These are phyloP conservation scores for Cryptococcus sp. DNA, from an alignment of 1,284 basidiomycete genomes.

Conservation along the genomic window DNA sequence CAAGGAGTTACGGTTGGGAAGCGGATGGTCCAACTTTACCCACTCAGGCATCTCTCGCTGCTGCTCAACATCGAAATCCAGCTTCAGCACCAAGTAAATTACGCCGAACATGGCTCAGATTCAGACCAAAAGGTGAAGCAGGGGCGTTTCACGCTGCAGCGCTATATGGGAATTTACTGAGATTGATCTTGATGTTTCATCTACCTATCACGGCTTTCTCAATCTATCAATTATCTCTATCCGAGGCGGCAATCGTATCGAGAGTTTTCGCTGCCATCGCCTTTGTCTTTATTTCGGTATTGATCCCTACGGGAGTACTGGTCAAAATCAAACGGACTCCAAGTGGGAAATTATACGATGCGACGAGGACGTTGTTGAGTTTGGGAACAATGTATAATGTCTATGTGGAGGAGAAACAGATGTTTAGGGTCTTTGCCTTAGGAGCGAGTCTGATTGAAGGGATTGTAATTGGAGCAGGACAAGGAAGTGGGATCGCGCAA, in stretches of 20 bases:
- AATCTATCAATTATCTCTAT: constrained; percentile 72
- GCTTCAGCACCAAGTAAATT: constrained; percentile 11
- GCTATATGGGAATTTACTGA: constrained; percentile 73
- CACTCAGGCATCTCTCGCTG: constrained; percentile 14
- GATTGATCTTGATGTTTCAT: constrained; percentile 85
- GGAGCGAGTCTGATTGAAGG: constrained; percentile 73
- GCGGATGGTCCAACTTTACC: constrained; percentile 12
- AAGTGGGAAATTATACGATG: constrained; percentile 88
- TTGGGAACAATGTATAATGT: constrained; percentile 94
- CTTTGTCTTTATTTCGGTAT: constrained; percentile 71
- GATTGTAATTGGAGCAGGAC: constrained; percentile 79
- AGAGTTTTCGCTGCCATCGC: constrained; percentile 44
- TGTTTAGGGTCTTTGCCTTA: constrained; percentile 78
- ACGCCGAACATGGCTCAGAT: constrained; percentile 41
- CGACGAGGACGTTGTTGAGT: constrained; percentile 82
- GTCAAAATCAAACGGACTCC: constrained; percentile 70
- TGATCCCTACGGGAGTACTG: constrained; percentile 70
- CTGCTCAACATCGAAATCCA: not conserved
- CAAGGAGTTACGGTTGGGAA: constrained; percentile 7
- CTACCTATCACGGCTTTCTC: constrained; percentile 89
- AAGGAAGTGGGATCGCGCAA: constrained; percentile 83
- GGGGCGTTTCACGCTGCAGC: constrained; percentile 48
- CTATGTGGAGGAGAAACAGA: constrained; percentile 83
- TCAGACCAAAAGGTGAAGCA: constrained; percentile 44
- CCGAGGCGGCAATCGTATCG: constrained; percentile 50